Conservation (phyloP, 495 filamentous ascomycete species). For the Thermothielavioides terrestris region DNA sequence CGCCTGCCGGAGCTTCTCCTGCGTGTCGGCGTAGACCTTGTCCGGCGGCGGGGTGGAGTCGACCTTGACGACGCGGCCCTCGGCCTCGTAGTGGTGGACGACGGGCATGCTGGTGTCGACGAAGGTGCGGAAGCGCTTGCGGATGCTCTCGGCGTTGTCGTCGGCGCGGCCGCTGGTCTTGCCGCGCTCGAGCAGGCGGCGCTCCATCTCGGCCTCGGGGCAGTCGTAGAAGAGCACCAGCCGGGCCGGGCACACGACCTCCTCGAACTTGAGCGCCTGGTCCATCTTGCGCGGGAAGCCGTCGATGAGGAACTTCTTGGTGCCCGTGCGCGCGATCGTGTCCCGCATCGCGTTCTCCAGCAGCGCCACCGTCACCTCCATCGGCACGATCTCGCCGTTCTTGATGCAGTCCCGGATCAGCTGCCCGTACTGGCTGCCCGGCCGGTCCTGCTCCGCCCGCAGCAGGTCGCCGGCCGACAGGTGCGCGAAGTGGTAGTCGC, state of each 20-base stretch:
- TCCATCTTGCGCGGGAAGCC: constrained; percentile 96
- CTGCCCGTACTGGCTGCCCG: constrained; percentile 75
- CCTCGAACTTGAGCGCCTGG: constrained; percentile 89
- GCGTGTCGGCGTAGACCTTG: constrained; percentile 65
- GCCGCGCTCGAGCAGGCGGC: constrained; percentile 73
- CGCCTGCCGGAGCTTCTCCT: constrained; percentile 30
- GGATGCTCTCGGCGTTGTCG: constrained; percentile 91
- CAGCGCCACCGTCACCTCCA: constrained; percentile 93
- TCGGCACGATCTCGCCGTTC: constrained; percentile 90
- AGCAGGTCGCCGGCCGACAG: constrained; percentile 89
- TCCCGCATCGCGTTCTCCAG: constrained; percentile 87
- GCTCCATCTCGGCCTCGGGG: constrained; percentile 78
- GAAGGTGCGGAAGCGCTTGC: constrained; percentile 90
- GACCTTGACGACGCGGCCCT: constrained; percentile 72
- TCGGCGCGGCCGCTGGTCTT: constrained; percentile 86
- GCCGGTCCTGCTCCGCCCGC: constrained; percentile 82
- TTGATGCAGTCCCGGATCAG: constrained; percentile 86
- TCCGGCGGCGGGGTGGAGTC: constrained; percentile 58
- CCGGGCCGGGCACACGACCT: constrained; percentile 68
- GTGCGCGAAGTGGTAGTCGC: constrained; percentile 87
- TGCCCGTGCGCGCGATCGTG: constrained; percentile 31
- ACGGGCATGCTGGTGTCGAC: constrained; percentile 95
- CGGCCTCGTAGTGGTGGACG: constrained; percentile 69
- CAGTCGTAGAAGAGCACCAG: constrained; percentile 90
- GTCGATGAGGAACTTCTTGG: constrained; percentile 71